A percentile compares a stretch with the other conserved stretches of the same genome.
phyloP scores from a whole-genome alignment of 73 alveolate species.

The Paramecium sonneborni region DNA sequence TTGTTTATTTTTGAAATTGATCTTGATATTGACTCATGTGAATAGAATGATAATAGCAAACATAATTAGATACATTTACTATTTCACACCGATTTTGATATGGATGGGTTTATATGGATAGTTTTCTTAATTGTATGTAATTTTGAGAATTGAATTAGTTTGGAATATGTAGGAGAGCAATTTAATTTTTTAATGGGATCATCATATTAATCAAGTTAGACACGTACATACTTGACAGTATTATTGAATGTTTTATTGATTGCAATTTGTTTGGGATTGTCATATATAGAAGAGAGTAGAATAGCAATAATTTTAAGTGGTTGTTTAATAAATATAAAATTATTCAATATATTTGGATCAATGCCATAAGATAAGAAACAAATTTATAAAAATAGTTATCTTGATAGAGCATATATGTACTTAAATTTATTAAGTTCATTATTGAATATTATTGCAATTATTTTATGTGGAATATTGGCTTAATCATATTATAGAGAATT shows the following conservation, averaged over 20 bases:
- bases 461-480: background rate
- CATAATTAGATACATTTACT: slow-evolving; percentile 5
- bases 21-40: background rate
- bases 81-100: background rate
- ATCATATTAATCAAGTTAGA: background rate
- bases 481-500: background rate
- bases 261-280: background rate
- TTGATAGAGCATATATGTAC: background rate
- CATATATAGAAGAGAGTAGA: background rate
- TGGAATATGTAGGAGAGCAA: slow-evolving; percentile 30
- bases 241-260: background rate
- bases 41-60: background rate
- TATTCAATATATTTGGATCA: background rate
- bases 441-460: background rate
- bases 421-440: background rate
- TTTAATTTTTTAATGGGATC: slow-evolving; percentile 37
- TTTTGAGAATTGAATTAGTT: background rate
- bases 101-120: slow-evolving; percentile 32
- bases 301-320: background rate
- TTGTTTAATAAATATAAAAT: background rate
- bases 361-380: background rate
- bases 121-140: slow-evolving; percentile 32
- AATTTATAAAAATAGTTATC: background rate
- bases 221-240: background rate
- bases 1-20: background rate